Conservation (phyloP, 2,329 filamentous ascomycete species). For the Akanthomyces muscarius region DNA sequence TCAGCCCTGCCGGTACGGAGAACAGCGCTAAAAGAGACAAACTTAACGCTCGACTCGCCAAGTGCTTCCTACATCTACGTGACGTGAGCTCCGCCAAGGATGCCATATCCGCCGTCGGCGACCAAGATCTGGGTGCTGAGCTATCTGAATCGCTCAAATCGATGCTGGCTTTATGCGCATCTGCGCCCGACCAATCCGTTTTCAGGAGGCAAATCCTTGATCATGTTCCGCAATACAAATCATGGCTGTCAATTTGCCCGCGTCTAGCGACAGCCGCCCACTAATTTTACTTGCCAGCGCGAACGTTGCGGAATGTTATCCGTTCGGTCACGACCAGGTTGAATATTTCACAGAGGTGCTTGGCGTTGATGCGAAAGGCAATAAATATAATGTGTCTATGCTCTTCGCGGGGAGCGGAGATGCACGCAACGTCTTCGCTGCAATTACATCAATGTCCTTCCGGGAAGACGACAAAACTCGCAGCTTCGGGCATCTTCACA, state of each 20-base stretch:
- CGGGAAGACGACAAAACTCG: not conserved
- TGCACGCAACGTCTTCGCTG: constrained; percentile 22
- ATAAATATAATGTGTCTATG: constrained; percentile 18
- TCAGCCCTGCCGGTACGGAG: constrained; percentile 10
- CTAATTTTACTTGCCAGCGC: not conserved
- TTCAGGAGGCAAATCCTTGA: not conserved
- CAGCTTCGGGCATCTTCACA: constrained; percentile 19
- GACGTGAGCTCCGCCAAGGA: constrained; percentile 17
- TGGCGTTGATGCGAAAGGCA: not conserved
- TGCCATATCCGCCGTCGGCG: constrained; percentile 8
- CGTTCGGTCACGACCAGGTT: not conserved
- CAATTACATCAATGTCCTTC: constrained; percentile 15
- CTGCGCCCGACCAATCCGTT: not conserved
- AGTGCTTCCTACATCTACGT: constrained; percentile 20
- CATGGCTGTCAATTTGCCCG: not conserved
- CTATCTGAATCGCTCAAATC: not conserved
- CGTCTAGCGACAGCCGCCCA: too few relatives aligned
- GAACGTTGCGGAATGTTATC: not conserved
- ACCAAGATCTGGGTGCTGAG: not conserved
- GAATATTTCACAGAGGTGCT: not conserved
- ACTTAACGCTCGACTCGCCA: constrained; percentile 20
- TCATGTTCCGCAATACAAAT: not conserved
- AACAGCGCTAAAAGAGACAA: constrained; percentile 17
- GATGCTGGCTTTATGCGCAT: not conserved
- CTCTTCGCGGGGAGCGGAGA: constrained; percentile 26